Conservation (phyloP, 208 protist species). For the Paratrypanosoma confusum region DNA sequence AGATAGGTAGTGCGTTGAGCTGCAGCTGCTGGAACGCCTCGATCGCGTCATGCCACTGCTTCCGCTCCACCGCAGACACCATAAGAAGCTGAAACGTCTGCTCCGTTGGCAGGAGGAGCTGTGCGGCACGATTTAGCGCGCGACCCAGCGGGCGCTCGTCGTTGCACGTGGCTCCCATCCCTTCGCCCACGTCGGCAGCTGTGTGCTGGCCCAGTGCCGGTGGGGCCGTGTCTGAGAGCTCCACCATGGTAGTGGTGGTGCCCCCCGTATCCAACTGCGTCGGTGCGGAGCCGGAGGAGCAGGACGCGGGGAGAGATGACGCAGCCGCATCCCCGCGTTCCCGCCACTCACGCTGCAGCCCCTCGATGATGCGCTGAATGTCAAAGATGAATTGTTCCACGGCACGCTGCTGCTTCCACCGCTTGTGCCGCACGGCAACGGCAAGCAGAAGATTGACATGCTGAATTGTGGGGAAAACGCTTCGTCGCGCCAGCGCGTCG, state of each 20-base stretch:
- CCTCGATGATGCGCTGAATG: no score
- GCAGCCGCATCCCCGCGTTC: no score
- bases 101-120: slow-evolving; percentile 28
- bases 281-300: no score
- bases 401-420: slow-evolving; percentile 27
- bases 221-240: no score
- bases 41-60: slow-evolving; percentile 33
- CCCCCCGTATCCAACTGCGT: no score
- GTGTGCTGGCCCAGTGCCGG: no score
- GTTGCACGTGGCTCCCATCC: no score
- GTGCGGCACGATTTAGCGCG: neutral
- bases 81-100: slow-evolving; percentile 66
- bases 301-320: no score
- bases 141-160: no score
- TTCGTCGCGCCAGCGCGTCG: slow-evolving; percentile 34
- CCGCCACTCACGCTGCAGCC: no score
- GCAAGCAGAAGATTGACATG: slow-evolving; percentile 63
- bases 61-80: slow-evolving; percentile 23
- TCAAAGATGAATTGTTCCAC: slow-evolving; percentile 58
- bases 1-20: slow-evolving; percentile 14
- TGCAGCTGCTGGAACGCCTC: slow-evolving; percentile 37
- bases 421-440: slow-evolving; percentile 30
- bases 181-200: no score
- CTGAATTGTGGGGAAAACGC: slow-evolving; percentile 43
- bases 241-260: no score